These are phyloP conservation scores for Neurospora sp. DNA, from an alignment of 495 filamentous ascomycete genomes.

Conservation along the genomic window DNA sequence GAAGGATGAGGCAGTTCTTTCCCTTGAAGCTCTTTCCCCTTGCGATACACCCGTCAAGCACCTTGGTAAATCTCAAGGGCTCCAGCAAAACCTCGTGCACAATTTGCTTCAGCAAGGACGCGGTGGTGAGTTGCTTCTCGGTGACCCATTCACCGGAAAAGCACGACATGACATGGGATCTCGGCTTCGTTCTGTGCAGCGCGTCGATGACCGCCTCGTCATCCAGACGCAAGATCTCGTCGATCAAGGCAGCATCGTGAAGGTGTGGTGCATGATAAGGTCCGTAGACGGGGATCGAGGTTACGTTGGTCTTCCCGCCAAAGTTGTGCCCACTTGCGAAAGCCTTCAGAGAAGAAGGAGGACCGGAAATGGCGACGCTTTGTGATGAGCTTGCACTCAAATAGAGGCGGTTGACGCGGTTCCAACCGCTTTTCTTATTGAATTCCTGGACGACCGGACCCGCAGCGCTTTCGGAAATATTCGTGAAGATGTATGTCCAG, in stretches of 20 bases:
- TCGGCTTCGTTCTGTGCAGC: slow-evolving; percentile 37
- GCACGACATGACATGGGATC: slow-evolving; percentile 50
- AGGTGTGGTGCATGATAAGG: slow-evolving; percentile 76
- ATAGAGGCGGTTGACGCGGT: slow-evolving; percentile 51
- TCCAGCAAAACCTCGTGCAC: slow-evolving; percentile 51
- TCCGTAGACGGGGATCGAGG: slow-evolving; percentile 62
- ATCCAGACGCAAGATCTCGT: slow-evolving; percentile 44
- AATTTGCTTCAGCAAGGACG: slow-evolving; percentile 39
- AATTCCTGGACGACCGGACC: slow-evolving; percentile 39
- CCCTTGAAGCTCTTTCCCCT: slow-evolving; percentile 27
- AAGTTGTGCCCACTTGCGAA: slow-evolving; percentile 47
- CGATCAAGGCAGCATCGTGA: slow-evolving; percentile 49
- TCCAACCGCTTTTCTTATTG: slow-evolving; percentile 27
- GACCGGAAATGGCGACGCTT: slow-evolving; percentile 70
- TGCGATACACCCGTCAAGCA: slow-evolving; percentile 43
- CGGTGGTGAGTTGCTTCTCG: slow-evolving; percentile 29
- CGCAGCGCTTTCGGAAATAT: slow-evolving; percentile 33
- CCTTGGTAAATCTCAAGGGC: slow-evolving; percentile 47
- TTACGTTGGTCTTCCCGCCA: slow-evolving; percentile 38
- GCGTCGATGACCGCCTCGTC: slow-evolving; percentile 26
- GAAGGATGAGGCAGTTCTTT: slow-evolving; percentile 39
- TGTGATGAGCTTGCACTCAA: slow-evolving; percentile 62
- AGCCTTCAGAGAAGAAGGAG: slow-evolving; percentile 50
- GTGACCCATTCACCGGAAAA: slow-evolving; percentile 38
- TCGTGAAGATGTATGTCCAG: slow-evolving; percentile 48